Base-by-base conservation (phyloP, 805 yeast genomes). In the Suhomyces sp. region DNA sequence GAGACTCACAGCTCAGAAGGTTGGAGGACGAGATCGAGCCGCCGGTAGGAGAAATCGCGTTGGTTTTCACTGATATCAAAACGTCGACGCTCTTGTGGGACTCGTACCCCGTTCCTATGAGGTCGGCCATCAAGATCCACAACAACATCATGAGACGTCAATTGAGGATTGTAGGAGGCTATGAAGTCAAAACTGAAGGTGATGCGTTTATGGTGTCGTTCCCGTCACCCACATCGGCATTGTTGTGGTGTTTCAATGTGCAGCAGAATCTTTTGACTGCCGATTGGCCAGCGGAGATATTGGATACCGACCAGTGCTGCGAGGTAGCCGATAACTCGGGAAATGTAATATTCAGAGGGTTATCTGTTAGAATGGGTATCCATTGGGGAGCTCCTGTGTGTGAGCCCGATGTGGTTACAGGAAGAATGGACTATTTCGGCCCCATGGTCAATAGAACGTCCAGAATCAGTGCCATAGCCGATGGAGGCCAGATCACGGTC, bases 301-400 rank as follows among this genome's bases (percentile, higher is more conserved):
- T 93, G 35, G 87, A 87, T 29, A 84, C 90, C 36, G 88, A 83
- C 55, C 96, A 91, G 60, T 96, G 98, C 33, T 82, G 87, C 59
- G 88, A 88, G 57, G 81, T 91, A 4, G 77, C 84, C 23, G 97
- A 90, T 67, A 70, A 79, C 8, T 77, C 80, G 1, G 81, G 78
- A 3, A 77, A 76, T 36, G 66, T 83, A 3, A 81, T 94, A 8
- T 94, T 86, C 71, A 77, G 94, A 53, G 99, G 99, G 2, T 73
- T 94, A 44, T 88, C 96, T 0, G 99, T 94, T 8, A 82, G 99
- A 65, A 94, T 94, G 98, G 99, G 99, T 55, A 82, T 90, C 42
- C 98, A 94, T 69, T 94, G 98, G 96, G 99, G 99, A 57, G 79
- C 87, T 1, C 98, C 99, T 0, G 97, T 93, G 42, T 90, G 96